These are phyloP conservation scores for Talaromyces amestolkiae DNA, from an alignment of 2,329 filamentous ascomycete species.

Conservation along the genomic window DNA sequence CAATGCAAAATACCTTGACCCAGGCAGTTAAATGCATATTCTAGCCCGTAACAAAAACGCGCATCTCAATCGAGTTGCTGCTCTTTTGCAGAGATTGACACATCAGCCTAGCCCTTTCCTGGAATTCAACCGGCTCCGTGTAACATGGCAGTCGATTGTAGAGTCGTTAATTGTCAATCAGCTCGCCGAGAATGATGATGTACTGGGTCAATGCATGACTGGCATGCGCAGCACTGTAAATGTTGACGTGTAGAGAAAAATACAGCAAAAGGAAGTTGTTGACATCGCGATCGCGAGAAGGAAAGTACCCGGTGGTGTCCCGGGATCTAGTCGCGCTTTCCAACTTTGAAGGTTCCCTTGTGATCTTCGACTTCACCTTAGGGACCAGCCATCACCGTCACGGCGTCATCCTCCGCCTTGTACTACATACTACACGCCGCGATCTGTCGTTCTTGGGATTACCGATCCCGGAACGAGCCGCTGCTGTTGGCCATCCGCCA, in stretches of 20 bases:
- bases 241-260: background rate
- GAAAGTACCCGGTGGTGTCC: slow-evolving; percentile 1
- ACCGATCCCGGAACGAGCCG: background rate
- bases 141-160: background rate
- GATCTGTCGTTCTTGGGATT: background rate
- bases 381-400: background rate
- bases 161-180: background rate
- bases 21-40: background rate
- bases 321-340: background rate
- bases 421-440: background rate
- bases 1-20: background rate
- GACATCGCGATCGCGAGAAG: background rate
- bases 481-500: too few species aligned
- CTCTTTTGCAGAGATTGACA: background rate
- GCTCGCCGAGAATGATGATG: background rate
- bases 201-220: background rate
- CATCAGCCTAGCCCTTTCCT: background rate
- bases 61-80: background rate
- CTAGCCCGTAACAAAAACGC: background rate
- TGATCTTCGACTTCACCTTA: background rate
- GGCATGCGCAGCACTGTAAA: background rate
- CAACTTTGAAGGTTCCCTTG: background rate
- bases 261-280: background rate
- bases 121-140: background rate
- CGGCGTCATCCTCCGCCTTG: background rate